Conservation (phyloP, 140 eudicot genomes). For the Stevia rebaudiana region DNA sequence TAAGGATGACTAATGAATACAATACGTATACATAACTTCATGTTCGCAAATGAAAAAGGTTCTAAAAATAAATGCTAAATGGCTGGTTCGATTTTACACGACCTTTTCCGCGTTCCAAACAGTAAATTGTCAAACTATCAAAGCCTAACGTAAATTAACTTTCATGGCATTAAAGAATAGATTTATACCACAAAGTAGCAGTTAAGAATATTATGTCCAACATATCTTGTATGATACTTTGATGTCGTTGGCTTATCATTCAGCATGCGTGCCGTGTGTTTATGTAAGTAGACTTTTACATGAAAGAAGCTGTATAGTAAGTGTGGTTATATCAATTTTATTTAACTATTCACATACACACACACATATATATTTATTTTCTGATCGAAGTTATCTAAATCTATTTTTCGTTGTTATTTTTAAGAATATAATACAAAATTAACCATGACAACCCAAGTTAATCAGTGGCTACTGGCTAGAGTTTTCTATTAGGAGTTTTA, state of each 20-base stretch:
- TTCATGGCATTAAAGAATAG: too few relatives aligned
- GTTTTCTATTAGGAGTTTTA: slow-evolving; percentile 2
- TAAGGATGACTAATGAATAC: too few relatives aligned
- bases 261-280: background rate
- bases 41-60: too few relatives aligned
- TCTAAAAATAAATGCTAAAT: too few relatives aligned
- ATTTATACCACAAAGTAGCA: too few relatives aligned
- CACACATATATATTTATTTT: background rate
- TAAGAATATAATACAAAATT: background rate
- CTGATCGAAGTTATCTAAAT: background rate
- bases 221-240: background rate
- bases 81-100: too few relatives aligned
- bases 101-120: too few relatives aligned
- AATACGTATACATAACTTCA: too few relatives aligned
- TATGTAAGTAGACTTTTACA: slow-evolving; percentile 3
- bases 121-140: too few relatives aligned
- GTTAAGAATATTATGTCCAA: too few relatives aligned
- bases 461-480: background rate
- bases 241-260: background rate
- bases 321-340: background rate
- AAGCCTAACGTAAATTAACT: background rate
- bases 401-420: background rate
- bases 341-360: background rate
- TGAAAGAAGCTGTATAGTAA: background rate
- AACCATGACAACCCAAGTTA: slow-evolving; percentile 1